Percentiles rank a stretch among this genome's conserved stretches.
Evolutionary conservation across 176 grass and related monocot species (phyloP).

Genomic region (Paspalum vaginatum): DNA sequence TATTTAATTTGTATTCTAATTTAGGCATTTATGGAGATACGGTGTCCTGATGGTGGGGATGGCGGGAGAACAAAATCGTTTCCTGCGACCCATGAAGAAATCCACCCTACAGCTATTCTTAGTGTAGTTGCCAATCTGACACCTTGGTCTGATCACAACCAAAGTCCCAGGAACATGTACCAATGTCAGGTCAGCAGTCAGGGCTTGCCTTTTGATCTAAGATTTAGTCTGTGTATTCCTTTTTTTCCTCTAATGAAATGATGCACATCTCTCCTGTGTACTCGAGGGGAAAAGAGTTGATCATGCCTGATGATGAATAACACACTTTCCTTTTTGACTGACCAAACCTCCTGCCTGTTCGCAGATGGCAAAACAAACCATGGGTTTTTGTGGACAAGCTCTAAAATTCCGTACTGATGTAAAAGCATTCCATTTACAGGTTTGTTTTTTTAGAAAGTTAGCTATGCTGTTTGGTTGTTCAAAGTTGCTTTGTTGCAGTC

Average conservation of each 20-base stretch:
- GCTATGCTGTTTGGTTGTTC: constrained; percentile 10
- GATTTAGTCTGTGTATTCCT: no score
- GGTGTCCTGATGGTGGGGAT: constrained; percentile 84
- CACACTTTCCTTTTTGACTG: constrained; percentile 14
- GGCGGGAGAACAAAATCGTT: constrained; percentile 75
- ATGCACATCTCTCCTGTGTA: no score
- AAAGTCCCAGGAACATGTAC: constrained; percentile 98
- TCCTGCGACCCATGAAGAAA: constrained; percentile 94
- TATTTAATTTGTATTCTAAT: constrained; percentile 26
- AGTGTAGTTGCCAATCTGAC: constrained; percentile 97
- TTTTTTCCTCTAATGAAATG: no score
- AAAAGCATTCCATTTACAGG: constrained; percentile 95
- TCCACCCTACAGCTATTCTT: constrained; percentile 91
- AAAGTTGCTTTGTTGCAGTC: not conserved
- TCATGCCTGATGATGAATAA: constrained; percentile 21
- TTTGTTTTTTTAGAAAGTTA: constrained; percentile 46
- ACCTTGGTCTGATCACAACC: constrained; percentile 98
- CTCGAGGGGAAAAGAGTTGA: not conserved
- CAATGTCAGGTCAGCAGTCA: constrained; percentile 79
- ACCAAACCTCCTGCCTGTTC: constrained; percentile 30
- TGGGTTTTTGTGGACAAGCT: constrained; percentile 93
- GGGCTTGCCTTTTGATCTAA: constrained; percentile 21
- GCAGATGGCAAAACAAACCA: constrained; percentile 98
- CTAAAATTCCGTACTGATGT: constrained; percentile 81
- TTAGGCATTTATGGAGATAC: constrained; percentile 99